Evolutionary conservation across 805 yeast genomes (phyloP), one percentile per base, ranked within the genome.

Genomic region (Alloascoidea hylecoeti): DNA sequence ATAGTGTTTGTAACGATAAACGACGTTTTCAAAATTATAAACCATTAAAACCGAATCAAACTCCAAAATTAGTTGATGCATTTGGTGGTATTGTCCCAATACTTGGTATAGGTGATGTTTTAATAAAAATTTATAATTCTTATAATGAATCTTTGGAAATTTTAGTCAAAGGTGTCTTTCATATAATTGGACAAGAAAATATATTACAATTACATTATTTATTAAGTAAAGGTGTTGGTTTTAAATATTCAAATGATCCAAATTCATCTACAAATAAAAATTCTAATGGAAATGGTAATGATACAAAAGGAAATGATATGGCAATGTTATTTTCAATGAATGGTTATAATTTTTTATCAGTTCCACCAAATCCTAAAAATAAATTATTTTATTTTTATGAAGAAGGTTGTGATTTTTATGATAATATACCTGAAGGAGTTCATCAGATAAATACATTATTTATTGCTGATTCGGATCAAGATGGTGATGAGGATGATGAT

Each of bases 91-190:
- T n/a, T 9, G n/a, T 23, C 30, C 9, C 9, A n/a, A n/a, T 23
- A n/a, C 30, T 23, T 23, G 30, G 30, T n/a, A n/a, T 23, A 23
- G 30, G 30, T 23, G 30, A 23, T n/a, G n/a, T 23, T 23, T 23
- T 9, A 9, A 23, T 23, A 9, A 9, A n/a, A 9, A n/a, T 23
- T 23, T 23, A 9, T n/a, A 23, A 23, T n/a, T 23, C 30, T 9
- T 9, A n/a, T 9, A n/a, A 23, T 23, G 30, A 23, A n/a, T 23
- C 13, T 23, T 23, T 23, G 9, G 30, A 23, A n/a, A 23, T 23
- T 23, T 9, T 23, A n/a, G 30, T 23, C 30, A 9, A 23, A 9
- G 30, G n/a, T 23, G 30, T n/a, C 9, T 23, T 23, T n/a, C 30
- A 23, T 23, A n/a, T 23, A 23, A 23, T 9, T 9, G 30, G 30